These are phyloP conservation scores for Rubus idaeus DNA, from an alignment of 306 rosid species.

Conservation along the genomic window DNA sequence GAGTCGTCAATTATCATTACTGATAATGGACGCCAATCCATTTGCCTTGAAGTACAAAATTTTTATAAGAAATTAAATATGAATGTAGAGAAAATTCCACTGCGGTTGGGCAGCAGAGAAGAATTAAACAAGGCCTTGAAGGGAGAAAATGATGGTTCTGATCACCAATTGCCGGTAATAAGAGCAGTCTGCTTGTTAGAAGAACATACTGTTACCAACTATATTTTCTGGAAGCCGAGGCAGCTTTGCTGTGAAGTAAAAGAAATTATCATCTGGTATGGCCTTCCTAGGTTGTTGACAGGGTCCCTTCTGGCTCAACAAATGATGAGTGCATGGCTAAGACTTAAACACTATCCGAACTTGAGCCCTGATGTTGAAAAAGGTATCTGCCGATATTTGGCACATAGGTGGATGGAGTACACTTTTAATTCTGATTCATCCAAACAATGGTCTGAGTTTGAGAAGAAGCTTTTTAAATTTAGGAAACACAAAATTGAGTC, in stretches of 20 bases:
- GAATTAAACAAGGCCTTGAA: background rate
- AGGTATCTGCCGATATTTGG: background rate
- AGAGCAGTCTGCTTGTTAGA: background rate
- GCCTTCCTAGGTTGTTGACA: background rate
- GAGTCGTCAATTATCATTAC: background rate
- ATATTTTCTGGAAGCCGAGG: background rate
- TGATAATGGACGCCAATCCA: background rate
- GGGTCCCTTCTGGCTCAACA: slow-evolving; percentile 1
- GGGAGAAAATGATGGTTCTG: background rate
- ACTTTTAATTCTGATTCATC: background rate
- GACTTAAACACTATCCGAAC: background rate
- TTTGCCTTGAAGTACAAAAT: background rate
- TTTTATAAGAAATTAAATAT: background rate
- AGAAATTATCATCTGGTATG: background rate
- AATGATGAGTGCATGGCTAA: background rate
- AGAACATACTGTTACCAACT: background rate
- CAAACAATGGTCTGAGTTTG: background rate
- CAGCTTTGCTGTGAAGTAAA: background rate
- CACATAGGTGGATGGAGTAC: background rate
- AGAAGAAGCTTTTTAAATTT: background rate
- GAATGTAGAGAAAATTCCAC: background rate
- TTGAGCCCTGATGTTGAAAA: background rate
- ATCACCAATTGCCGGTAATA: background rate
- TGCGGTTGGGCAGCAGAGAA: background rate
- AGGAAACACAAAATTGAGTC: background rate